phyloP scores from a whole-genome alignment of 2,329 filamentous ascomycete genomes.

The Fusarium staphyleae region DNA sequence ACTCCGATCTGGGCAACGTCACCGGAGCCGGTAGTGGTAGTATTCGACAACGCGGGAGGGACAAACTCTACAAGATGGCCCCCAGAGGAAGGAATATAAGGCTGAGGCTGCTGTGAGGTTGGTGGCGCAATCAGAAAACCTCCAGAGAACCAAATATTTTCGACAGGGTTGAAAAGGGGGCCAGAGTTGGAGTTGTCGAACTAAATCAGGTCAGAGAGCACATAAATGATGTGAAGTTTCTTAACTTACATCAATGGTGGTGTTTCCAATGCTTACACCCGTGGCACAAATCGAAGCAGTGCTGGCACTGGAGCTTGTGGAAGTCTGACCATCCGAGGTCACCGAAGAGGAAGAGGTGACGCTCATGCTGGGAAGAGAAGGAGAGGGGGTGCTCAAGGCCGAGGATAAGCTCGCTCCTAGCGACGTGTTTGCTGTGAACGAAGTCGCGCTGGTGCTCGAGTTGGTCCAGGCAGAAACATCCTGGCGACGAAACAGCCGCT shows the following conservation, averaged over 20 bases:
- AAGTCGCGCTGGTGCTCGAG: slow-evolving; percentile 36
- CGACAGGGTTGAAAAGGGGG: slow-evolving; percentile 50
- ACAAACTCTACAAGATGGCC: slow-evolving; percentile 51
- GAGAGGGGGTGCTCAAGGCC: slow-evolving; percentile 7
- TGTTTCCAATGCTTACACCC: slow-evolving; percentile 48
- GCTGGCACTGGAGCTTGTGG: slow-evolving; percentile 11
- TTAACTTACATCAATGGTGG: slow-evolving; percentile 48
- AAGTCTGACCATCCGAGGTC: not conserved
- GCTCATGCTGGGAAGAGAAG: slow-evolving; percentile 13
- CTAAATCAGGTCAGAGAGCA: slow-evolving; percentile 38
- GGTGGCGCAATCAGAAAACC: slow-evolving; percentile 51
- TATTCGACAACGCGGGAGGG: slow-evolving; percentile 45
- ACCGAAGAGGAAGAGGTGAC: slow-evolving; percentile 7
- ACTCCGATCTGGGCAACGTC: slow-evolving; percentile 52
- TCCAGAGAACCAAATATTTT: slow-evolving; percentile 52
- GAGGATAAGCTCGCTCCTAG: slow-evolving; percentile 44
- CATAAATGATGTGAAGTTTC: not conserved
- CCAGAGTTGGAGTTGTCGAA: slow-evolving; percentile 49
- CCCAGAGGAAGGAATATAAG: slow-evolving; percentile 50
- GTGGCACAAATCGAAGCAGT: slow-evolving; percentile 39
- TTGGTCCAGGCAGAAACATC: slow-evolving; percentile 45
- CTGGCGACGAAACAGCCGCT: slow-evolving; percentile 42
- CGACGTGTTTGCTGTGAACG: slow-evolving; percentile 33
- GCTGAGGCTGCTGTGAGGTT: slow-evolving; percentile 43
- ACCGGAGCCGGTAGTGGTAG: slow-evolving; percentile 36